Conservation (phyloP, 1,284 basidiomycete species). For the Heimioporus retisporus region DNA sequence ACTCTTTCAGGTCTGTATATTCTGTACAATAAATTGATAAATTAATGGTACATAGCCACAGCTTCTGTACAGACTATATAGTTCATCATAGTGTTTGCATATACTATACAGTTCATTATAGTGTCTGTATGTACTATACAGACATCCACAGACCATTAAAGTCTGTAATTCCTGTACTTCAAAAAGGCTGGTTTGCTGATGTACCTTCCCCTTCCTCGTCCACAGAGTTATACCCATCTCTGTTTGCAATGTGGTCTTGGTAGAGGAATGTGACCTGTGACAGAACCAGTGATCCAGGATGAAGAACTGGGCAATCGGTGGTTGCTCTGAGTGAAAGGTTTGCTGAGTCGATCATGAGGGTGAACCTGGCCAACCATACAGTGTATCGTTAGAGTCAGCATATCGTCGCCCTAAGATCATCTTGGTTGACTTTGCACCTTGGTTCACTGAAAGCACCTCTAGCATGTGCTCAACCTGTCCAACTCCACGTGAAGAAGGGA, state of each 20-base stretch:
- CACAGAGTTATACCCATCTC: conserved; percentile 56
- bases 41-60: too few species aligned
- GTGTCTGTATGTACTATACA: too few species aligned
- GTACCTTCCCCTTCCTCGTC: conserved; percentile 65
- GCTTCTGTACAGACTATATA: too few species aligned
- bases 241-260: conserved; percentile 53
- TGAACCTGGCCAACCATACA: conserved; percentile 20
- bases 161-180: too few species aligned
- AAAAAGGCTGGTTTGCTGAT: too few species aligned
- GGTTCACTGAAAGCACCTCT: conserved; percentile 47
- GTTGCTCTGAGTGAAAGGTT: conserved; percentile 21
- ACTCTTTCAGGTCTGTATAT: too few species aligned
- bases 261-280: conserved; percentile 63
- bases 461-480: conserved; percentile 69
- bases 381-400: conserved; percentile 16
- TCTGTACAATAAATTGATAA: too few species aligned
- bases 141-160: too few species aligned
- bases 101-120: too few species aligned
- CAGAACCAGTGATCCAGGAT: conserved; percentile 87
- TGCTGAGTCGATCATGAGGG: conserved; percentile 47
- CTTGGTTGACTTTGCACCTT: conserved; percentile 19
- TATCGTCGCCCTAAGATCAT: neutral
- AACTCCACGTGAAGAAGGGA: conserved; percentile 71
- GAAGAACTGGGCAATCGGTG: conserved; percentile 65
- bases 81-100: too few species aligned